Evolutionary conservation across 164 flowering plant genomes (phyloP), one percentile per base, ranked within the genome.

Genomic region (Liquidambar formosana): DNA sequence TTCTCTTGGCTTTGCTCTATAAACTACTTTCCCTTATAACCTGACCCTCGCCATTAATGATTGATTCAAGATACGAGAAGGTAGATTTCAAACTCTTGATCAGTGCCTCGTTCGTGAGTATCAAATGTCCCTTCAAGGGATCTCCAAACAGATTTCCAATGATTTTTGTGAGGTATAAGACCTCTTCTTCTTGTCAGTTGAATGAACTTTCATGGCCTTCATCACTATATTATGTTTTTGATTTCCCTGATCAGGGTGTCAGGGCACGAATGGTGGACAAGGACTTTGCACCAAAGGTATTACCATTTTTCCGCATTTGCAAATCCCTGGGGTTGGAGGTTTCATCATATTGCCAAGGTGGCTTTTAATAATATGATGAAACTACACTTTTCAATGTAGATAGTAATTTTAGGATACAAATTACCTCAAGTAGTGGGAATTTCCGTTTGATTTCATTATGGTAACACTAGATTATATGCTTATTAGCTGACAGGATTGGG

Each of bases 271-370:
- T 84, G 77, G 81, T 84, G 53, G 84, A 81, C 65, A 81, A 67
- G 72, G 85, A 84, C 74, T 62, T 66, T 19, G 71, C 79, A 12
- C 87, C 85, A n/a, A 84, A 81, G 87, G 87, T 84, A 77, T 21
- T 1, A 8, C 26, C 53, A 64, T 16, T 38, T 16, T 23, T 21
- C 54, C 14, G n/a, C n/a, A n/a, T n/a, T n/a, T n/a, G n/a, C n/a
- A n/a, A n/a, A n/a, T n/a, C n/a, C n/a, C n/a, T n/a, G 64, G 19
- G 14, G 22, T 21, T 16, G 14, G 14, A 23, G 38, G 66, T 47
- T n/a, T 61, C 8, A 61, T 41, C 9, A 15, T 41, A 61, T 61
- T 19, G 25, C 33, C 26, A 19, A 18, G 19, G 10, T 3, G 33
- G 21, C 41, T 61, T 19, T 19, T 23, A 38, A 11, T 57, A 38